These are phyloP conservation scores for Teratosphaeria gauchensis DNA, from an alignment of 2,329 filamentous ascomycete species.

Conservation along the genomic window DNA sequence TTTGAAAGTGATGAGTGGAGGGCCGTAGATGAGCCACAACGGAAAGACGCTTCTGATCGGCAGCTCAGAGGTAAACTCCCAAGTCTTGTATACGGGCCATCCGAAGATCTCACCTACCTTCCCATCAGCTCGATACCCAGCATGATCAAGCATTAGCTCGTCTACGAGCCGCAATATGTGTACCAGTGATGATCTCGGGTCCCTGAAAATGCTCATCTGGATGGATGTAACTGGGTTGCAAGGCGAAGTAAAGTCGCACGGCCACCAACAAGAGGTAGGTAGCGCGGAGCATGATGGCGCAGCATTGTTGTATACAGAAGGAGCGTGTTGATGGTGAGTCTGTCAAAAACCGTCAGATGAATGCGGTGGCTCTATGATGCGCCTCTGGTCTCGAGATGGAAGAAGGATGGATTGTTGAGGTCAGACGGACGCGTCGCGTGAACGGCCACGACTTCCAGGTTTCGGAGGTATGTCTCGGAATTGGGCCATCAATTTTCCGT, in stretches of 20 bases:
- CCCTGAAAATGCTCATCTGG: constrained; percentile 99
- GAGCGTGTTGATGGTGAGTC: background rate
- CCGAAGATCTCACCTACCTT: constrained; percentile 74
- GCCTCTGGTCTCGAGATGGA: background rate
- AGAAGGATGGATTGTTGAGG: background rate
- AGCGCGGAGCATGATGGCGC: constrained; percentile 72
- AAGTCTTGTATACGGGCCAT: constrained; percentile 81
- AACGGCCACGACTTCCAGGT: background rate
- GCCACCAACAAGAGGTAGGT: constrained; percentile 76
- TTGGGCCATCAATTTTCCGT: no score
- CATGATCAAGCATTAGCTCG: background rate
- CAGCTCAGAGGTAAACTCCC: constrained; percentile 77
- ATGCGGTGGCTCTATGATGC: background rate
- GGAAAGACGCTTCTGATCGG: constrained; percentile 95
- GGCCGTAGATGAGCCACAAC: constrained; percentile 87
- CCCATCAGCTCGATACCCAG: background rate
- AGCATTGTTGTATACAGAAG: background rate
- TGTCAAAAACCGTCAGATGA: background rate
- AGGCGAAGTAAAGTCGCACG: constrained; percentile 84
- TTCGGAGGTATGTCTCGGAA: no score
- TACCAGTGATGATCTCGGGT: constrained; percentile 93
- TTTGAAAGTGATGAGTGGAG: constrained; percentile 84
- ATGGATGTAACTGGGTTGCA: constrained; percentile 92
- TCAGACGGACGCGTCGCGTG: background rate
- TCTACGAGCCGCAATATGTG: constrained; percentile 8